These are phyloP conservation scores for Kluyveromyces dobzhanskii DNA, from an alignment of 805 yeast species.

Conservation along the genomic window DNA sequence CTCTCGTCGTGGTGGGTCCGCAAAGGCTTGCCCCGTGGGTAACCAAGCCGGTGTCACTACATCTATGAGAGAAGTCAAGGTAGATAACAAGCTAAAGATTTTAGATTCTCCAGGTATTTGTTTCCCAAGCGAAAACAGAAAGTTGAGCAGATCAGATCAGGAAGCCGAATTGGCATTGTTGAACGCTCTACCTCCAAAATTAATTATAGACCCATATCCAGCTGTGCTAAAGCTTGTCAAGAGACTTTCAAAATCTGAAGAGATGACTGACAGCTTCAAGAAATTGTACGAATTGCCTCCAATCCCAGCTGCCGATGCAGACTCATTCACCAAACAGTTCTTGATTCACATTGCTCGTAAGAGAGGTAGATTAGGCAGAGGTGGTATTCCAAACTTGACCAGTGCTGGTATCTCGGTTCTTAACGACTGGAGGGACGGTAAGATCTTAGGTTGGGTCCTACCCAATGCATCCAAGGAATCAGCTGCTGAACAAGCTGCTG, in stretches of 20 bases:
- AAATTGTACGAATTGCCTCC: constrained; percentile 73
- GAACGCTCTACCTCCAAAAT: constrained; percentile 84
- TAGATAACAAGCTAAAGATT: constrained; percentile 80
- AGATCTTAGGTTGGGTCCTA: constrained; percentile 82
- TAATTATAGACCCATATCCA: constrained; percentile 73
- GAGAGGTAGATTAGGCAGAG: constrained; percentile 85
- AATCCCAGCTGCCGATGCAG: constrained; percentile 59
- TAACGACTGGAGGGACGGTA: constrained; percentile 96
- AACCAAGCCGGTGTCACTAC: constrained; percentile 98
- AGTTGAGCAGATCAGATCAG: constrained; percentile 49
- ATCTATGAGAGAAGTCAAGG: constrained; percentile 80
- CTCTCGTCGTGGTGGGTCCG: constrained; percentile 58
- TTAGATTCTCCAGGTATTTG: constrained; percentile 97
- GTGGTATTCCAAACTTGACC: constrained; percentile 85
- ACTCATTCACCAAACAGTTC: constrained; percentile 76
- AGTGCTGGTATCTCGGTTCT: constrained; percentile 77
- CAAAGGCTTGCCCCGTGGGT: constrained; percentile 89
- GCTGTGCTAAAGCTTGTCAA: constrained; percentile 73
- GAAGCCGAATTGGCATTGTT: constrained; percentile 84
- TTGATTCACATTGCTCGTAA: constrained; percentile 88
- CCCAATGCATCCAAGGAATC: constrained; percentile 49
- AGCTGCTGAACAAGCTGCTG: constrained; percentile 18
- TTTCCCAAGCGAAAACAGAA: constrained; percentile 64
- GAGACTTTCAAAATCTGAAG: constrained; percentile 62
- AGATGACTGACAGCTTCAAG: constrained; percentile 71